phyloP scores from a whole-genome alignment of 2,329 filamentous ascomycete species.

The Colletotrichum sidae region DNA sequence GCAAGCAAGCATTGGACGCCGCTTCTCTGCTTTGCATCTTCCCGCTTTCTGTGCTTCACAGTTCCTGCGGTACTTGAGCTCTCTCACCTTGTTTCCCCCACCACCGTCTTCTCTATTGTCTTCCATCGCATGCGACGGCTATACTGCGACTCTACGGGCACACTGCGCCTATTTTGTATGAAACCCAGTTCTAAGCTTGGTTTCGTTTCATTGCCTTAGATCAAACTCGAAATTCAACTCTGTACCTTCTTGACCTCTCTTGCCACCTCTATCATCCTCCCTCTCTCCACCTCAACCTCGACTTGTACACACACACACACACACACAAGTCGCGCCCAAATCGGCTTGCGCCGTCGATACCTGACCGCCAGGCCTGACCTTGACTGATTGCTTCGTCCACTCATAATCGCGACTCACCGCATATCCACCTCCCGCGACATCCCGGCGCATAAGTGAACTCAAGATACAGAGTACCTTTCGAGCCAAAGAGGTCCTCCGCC shows the following conservation, averaged over 20 bases:
- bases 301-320: not conserved
- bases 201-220: slow-evolving; percentile 8
- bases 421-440: slow-evolving; percentile 8
- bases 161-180: not conserved
- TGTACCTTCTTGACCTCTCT: not conserved
- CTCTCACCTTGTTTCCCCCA: too few relatives aligned
- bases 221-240: slow-evolving; percentile 17
- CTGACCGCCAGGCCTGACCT: not conserved
- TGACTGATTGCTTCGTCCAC: slow-evolving; percentile 15
- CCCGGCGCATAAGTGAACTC: slow-evolving; percentile 25
- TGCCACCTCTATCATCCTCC: not conserved
- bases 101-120: too few relatives aligned
- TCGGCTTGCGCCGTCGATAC: too few relatives aligned
- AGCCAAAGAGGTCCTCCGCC: slow-evolving; percentile 8
- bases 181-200: too few relatives aligned
- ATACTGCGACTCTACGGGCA: not conserved
- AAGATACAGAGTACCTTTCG: slow-evolving; percentile 4
- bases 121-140: too few relatives aligned
- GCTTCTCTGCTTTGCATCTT: too few relatives aligned
- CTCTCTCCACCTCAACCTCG: not conserved
- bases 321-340: too few relatives aligned
- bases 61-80: too few relatives aligned
- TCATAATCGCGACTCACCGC: slow-evolving; percentile 3
- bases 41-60: too few relatives aligned
- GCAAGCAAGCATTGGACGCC: too few relatives aligned